These are phyloP conservation scores for Suillus subluteus DNA, from an alignment of 768 basidiomycete genomes.

Conservation along the genomic window DNA sequence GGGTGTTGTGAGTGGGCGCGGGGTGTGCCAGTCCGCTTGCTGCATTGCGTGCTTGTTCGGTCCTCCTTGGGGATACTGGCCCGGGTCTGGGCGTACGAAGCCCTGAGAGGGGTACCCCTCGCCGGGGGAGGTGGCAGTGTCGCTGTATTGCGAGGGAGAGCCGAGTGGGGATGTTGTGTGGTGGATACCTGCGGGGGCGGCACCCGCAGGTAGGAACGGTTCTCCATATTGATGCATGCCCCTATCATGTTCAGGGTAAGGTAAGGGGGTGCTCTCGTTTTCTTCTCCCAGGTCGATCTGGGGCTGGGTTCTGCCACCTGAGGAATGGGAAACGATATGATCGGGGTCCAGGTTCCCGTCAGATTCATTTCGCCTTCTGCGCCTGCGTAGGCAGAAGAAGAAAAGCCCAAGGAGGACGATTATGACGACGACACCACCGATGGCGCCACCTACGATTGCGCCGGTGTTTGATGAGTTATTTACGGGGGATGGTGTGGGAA, in stretches of 20 bases:
- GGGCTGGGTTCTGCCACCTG: slow-evolving; percentile 30
- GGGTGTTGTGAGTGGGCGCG: slow-evolving; percentile 24
- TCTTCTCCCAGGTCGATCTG: slow-evolving; percentile 32
- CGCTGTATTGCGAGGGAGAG: slow-evolving; percentile 15
- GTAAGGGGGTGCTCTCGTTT: slow-evolving; percentile 25
- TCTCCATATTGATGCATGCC: slow-evolving; percentile 30
- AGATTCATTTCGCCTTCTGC: slow-evolving; percentile 39
- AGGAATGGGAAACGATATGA: slow-evolving; percentile 37
- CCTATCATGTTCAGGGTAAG: slow-evolving; percentile 16
- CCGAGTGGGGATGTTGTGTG: slow-evolving; percentile 5
- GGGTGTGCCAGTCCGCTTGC: slow-evolving; percentile 23
- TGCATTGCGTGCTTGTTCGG: slow-evolving; percentile 18
- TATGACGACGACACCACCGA: slow-evolving; percentile 44
- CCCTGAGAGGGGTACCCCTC: slow-evolving; percentile 17
- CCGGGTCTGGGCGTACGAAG: slow-evolving; percentile 3
- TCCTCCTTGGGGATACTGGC: not conserved
- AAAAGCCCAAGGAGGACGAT: slow-evolving; percentile 34
- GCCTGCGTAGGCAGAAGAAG: slow-evolving; percentile 33
- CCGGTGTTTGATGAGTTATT: slow-evolving; percentile 27
- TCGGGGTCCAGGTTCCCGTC: slow-evolving; percentile 55
- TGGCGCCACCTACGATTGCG: slow-evolving; percentile 54
- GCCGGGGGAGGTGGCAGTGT: slow-evolving; percentile 5
- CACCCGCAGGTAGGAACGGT: slow-evolving; percentile 2
- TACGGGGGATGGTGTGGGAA: not conserved
- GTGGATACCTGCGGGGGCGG: not conserved